Evolutionary conservation across 2,329 filamentous ascomycete genomes (phyloP).

Genomic region (Cladosporium oxysporum): DNA sequence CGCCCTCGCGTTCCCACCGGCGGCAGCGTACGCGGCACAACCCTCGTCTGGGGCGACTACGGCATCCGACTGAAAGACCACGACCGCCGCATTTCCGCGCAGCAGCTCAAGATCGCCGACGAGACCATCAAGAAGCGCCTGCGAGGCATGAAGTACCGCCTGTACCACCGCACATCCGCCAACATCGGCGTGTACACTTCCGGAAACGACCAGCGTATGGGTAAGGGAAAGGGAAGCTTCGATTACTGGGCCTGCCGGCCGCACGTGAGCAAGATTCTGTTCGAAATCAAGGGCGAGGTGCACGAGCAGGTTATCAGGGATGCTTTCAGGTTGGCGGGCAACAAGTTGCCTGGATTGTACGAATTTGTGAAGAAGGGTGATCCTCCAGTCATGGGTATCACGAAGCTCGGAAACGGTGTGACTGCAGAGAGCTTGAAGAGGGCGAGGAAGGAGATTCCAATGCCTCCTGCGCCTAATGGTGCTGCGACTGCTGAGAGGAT

Average conservation of each 20-base stretch:
- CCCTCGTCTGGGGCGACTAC: slow-evolving; percentile 94
- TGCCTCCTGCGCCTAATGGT: slow-evolving; percentile 32
- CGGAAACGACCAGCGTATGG: slow-evolving; percentile 98
- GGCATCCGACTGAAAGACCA: slow-evolving; percentile 92
- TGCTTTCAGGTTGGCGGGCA: slow-evolving; percentile 88
- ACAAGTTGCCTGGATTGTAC: slow-evolving; percentile 89
- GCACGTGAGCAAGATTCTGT: slow-evolving; percentile 85
- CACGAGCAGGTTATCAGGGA: slow-evolving; percentile 95
- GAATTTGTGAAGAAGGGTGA: slow-evolving; percentile 95
- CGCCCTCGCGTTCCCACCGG: slow-evolving; percentile 85
- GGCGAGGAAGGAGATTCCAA: slow-evolving; percentile 49
- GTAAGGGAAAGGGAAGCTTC: slow-evolving; percentile 96
- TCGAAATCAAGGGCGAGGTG: slow-evolving; percentile 86
- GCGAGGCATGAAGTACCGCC: slow-evolving; percentile 84
- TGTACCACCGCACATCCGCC: slow-evolving; percentile 88
- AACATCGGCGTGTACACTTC: slow-evolving; percentile 95
- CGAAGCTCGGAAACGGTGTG: slow-evolving; percentile 78
- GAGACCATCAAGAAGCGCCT: slow-evolving; percentile 89
- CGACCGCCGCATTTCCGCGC: slow-evolving; percentile 83
- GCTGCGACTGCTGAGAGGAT: slow-evolving; percentile 32
- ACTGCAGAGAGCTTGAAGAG: slow-evolving; percentile 82
- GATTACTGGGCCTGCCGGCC: slow-evolving; percentile 94
- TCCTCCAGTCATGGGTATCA: slow-evolving; percentile 85
- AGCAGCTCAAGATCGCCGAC: slow-evolving; percentile 85
- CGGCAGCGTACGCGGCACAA: slow-evolving; percentile 88